Percentiles rank a stretch among this genome's conserved stretches.
phyloP scores from a whole-genome alignment of 116 monocot species.

The Papilionanthe hybrid region DNA sequence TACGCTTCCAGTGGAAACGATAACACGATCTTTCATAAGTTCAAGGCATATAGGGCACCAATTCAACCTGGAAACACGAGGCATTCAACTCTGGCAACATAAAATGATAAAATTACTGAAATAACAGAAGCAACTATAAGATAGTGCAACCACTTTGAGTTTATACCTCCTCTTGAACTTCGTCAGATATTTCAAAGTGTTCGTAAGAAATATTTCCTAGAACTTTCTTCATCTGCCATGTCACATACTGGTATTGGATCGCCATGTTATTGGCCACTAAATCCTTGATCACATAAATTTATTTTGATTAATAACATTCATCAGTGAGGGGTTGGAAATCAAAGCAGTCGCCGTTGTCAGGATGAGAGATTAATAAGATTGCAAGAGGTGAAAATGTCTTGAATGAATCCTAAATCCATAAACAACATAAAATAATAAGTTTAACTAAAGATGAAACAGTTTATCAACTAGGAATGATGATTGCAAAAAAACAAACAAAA shows the following conservation, averaged over 20 bases:
- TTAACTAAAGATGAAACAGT: neutral
- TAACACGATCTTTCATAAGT: conserved; percentile 88
- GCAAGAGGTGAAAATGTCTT: neutral
- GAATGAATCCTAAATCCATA: neutral
- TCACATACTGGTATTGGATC: conserved; percentile 70
- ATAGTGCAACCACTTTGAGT: neutral
- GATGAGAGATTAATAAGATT: neutral
- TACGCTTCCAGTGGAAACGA: conserved; percentile 85
- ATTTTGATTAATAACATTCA: conserved; percentile 11
- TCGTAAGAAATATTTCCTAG: conserved; percentile 58
- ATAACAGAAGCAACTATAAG: neutral
- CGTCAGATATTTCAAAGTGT: conserved; percentile 74
- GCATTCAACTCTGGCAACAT: conserved; percentile 1
- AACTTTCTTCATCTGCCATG: conserved; percentile 79
- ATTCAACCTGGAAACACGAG: conserved; percentile 40
- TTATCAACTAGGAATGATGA: neutral
- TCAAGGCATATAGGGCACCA: conserved; percentile 92
- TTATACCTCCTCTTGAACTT: conserved; percentile 86
- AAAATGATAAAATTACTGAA: neutral
- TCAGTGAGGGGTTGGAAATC: neutral
- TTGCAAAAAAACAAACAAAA: neutral
- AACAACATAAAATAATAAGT: neutral
- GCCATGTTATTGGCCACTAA: conserved; percentile 20
- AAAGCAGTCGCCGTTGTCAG: neutral
- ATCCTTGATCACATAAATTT: conserved; percentile 34